Conservation (phyloP, 495 filamentous ascomycete species). For the Aspergillus conjunctus region DNA sequence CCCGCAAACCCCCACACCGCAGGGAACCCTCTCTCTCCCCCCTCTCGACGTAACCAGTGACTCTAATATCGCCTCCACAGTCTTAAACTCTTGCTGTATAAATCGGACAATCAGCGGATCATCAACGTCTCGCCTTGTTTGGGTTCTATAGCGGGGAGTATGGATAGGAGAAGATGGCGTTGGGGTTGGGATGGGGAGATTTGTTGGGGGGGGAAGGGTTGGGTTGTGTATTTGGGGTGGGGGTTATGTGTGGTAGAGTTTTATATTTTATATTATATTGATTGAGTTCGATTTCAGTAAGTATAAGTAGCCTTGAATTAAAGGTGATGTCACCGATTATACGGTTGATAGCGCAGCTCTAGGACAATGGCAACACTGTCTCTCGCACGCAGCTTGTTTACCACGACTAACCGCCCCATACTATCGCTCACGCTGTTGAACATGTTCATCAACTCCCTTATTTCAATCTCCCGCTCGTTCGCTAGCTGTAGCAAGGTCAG, state of each 20-base stretch:
- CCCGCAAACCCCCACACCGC: no score
- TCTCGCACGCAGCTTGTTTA: slow-evolving; percentile 31
- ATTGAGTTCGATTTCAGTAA: no score
- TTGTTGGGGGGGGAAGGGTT: background rate
- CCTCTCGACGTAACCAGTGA: background rate
- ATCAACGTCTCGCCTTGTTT: no score
- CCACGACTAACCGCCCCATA: slow-evolving; percentile 31
- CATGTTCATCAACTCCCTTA: slow-evolving; percentile 27
- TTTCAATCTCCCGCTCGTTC: slow-evolving; percentile 31
- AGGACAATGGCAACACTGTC: slow-evolving; percentile 22
- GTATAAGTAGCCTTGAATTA: background rate
- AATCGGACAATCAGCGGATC: background rate
- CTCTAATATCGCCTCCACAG: background rate
- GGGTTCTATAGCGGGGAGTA: background rate
- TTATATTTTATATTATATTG: background rate
- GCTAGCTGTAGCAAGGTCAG: slow-evolving; percentile 30
- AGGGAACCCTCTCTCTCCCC: background rate
- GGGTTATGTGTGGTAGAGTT: background rate
- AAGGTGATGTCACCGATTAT: slow-evolving; percentile 10
- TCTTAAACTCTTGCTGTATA: no score
- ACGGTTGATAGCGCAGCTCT: slow-evolving; percentile 30
- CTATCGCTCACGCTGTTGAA: slow-evolving; percentile 30
- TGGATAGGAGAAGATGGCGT: background rate
- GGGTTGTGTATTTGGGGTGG: background rate
- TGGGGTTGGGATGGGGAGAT: background rate